These are phyloP conservation scores for Penicillium brevicompactum DNA, from an alignment of 2,329 filamentous ascomycete genomes.

Conservation along the genomic window DNA sequence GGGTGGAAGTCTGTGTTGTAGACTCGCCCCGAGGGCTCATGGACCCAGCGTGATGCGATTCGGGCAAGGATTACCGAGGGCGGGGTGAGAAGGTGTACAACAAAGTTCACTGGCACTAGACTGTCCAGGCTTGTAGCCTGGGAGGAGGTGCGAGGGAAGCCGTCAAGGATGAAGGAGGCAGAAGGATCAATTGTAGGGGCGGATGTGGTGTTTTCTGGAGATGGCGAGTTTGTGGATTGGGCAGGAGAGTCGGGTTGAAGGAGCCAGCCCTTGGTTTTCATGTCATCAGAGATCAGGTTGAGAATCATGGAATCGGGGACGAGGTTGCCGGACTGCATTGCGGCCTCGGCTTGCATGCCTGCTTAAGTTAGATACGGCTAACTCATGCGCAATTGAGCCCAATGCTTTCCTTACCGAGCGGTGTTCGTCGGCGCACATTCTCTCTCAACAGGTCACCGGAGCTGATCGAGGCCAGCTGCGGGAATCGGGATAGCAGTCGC, in stretches of 20 bases:
- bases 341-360: constrained; percentile 89
- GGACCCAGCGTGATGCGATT: constrained; percentile 90
- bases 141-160: constrained; percentile 83
- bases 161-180: constrained; percentile 92
- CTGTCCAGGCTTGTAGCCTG: constrained; percentile 78
- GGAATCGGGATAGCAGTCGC: constrained; percentile 81
- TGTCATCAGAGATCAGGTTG: constrained; percentile 86
- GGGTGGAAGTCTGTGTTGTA: constrained; percentile 95
- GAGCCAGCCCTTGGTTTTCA: constrained; percentile 84
- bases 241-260: constrained; percentile 36
- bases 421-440: constrained; percentile 87
- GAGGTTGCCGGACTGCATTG: constrained; percentile 85
- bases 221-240: not conserved
- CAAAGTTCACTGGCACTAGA: constrained; percentile 92
- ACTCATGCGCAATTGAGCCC: not conserved
- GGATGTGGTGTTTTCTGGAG: constrained; percentile 20
- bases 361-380: constrained; percentile 17
- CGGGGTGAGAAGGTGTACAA: constrained; percentile 83
- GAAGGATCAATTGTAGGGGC: constrained; percentile 64
- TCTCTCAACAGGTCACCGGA: constrained; percentile 89
- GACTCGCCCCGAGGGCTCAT: constrained; percentile 84
- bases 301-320: constrained; percentile 91
- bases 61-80: constrained; percentile 83
- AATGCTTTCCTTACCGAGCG: constrained; percentile 65
- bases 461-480: constrained; percentile 86